A percentile compares a stretch with the other conserved stretches of the same genome.
These are phyloP conservation scores for Komagataella ulmi DNA, from an alignment of 805 yeast genomes.

Conservation along the genomic window DNA sequence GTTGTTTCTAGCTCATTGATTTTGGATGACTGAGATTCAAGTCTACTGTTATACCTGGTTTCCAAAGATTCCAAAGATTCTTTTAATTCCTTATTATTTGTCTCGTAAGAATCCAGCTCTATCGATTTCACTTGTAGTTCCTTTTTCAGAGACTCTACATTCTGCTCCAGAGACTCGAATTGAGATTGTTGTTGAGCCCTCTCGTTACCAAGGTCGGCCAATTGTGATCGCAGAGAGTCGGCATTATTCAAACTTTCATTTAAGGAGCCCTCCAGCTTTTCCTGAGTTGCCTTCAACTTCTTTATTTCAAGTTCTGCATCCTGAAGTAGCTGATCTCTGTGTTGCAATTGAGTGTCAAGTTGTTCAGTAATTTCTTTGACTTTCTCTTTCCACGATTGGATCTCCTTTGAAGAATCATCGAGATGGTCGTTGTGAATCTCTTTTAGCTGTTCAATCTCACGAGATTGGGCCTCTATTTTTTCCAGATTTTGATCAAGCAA, in stretches of 20 bases:
- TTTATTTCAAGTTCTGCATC: not conserved
- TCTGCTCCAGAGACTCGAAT: not conserved
- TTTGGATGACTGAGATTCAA: not conserved
- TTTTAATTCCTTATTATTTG: not conserved
- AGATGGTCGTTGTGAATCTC: not conserved
- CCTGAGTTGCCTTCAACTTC: not conserved
- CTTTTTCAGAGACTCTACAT: constrained; percentile 10
- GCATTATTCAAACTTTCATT: not conserved
- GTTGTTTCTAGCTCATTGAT: not conserved
- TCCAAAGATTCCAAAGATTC: not conserved
- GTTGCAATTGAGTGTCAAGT: not conserved
- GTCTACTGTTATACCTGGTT: not conserved
- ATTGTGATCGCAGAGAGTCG: not conserved
- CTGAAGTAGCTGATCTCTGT: not conserved
- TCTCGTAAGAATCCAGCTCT: not conserved
- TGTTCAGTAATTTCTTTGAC: not conserved
- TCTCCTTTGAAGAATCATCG: not conserved
- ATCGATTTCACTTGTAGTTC: not conserved
- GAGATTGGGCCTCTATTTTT: not conserved
- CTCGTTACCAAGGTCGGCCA: not conserved
- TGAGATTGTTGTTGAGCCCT: constrained; percentile 1
- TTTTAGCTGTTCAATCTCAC: constrained; percentile 1
- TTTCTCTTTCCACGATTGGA: not conserved
- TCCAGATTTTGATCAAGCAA: not conserved
- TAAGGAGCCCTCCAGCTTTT: not conserved